These are phyloP conservation scores for Fusarium nisikadoi DNA, from an alignment of 2,329 filamentous ascomycete species.

Conservation along the genomic window DNA sequence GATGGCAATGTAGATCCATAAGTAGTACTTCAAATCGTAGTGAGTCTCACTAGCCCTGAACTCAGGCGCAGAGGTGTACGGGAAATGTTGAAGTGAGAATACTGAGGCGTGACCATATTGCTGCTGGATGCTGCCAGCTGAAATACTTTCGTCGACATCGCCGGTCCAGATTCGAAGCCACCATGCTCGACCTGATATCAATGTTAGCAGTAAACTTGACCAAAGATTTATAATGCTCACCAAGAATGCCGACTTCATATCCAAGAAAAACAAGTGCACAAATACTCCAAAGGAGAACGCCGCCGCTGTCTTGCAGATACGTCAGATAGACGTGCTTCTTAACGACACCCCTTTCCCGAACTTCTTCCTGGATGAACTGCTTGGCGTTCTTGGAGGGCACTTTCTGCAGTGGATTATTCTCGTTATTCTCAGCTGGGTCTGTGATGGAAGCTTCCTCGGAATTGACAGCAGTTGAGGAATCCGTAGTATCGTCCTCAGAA, in stretches of 20 bases:
- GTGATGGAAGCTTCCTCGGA: constrained; percentile 61
- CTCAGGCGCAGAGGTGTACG: constrained; percentile 52
- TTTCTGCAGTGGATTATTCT: constrained; percentile 58
- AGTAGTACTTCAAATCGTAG: constrained; percentile 68
- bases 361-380: constrained; percentile 82
- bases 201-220: constrained; percentile 3
- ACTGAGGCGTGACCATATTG: constrained; percentile 56
- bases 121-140: constrained; percentile 43
- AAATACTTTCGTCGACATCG: constrained; percentile 24
- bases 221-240: constrained; percentile 45
- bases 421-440: constrained; percentile 54
- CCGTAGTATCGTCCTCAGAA: constrained; percentile 59
- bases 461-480: constrained; percentile 61
- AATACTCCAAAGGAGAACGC: constrained; percentile 67
- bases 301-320: constrained; percentile 75
- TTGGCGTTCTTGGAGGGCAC: constrained; percentile 64
- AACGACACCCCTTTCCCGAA: constrained; percentile 75
- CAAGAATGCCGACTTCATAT: constrained; percentile 65
- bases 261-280: constrained; percentile 64
- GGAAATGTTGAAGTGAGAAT: constrained; percentile 59
- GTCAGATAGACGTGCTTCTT: constrained; percentile 72
- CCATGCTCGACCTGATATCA: constrained; percentile 63
- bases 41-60: constrained; percentile 45
- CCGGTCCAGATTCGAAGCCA: constrained; percentile 73
- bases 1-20: constrained; percentile 75